Percentiles rank a stretch among this genome's conserved stretches.
Conservation (phyloP, 2,329 filamentous ascomycete genomes). For the Ophiocordyceps sinensis region DNA sequence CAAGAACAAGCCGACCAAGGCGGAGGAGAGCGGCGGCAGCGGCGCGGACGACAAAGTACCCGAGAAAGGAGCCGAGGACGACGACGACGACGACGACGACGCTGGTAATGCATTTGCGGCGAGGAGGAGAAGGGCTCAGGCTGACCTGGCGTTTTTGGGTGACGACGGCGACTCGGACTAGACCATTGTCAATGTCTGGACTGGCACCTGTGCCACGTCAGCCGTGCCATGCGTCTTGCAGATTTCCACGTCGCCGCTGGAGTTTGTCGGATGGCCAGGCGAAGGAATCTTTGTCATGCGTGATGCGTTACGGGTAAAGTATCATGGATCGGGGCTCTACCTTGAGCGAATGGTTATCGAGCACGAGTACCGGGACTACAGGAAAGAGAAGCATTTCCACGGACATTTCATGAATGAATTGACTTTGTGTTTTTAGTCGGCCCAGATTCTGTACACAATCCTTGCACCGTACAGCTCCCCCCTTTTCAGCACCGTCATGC, state of each 20-base stretch:
- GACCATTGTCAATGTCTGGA: neutral
- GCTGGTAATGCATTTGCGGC: slow-evolving; percentile 22
- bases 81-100: slow-evolving; percentile 16
- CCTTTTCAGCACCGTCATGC: slow-evolving; percentile 68
- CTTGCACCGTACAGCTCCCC: slow-evolving; percentile 70
- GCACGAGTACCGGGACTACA: too few relatives aligned
- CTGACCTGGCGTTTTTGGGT: slow-evolving; percentile 51
- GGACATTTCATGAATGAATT: too few relatives aligned
- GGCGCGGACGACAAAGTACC: slow-evolving; percentile 9
- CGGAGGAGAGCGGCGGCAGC: slow-evolving; percentile 17
- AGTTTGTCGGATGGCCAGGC: too few relatives aligned
- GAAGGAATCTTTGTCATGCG: too few relatives aligned
- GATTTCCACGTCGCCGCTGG: too few relatives aligned
- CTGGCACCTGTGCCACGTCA: too few relatives aligned
- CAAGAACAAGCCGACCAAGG: slow-evolving; percentile 15
- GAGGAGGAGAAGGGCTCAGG: slow-evolving; percentile 31
- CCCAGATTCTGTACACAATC: slow-evolving; percentile 78
- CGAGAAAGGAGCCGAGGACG: slow-evolving; percentile 7
- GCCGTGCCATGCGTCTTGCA: too few relatives aligned
- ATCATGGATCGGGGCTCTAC: too few relatives aligned
- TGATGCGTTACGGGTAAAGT: too few relatives aligned
- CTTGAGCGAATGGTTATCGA: too few relatives aligned
- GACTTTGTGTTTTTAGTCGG: slow-evolving; percentile 28
- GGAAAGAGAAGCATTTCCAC: too few relatives aligned
- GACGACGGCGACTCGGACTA: slow-evolving; percentile 53